phyloP scores from a whole-genome alignment of 2,329 filamentous ascomycete genomes.

The Xylaria sp. region DNA sequence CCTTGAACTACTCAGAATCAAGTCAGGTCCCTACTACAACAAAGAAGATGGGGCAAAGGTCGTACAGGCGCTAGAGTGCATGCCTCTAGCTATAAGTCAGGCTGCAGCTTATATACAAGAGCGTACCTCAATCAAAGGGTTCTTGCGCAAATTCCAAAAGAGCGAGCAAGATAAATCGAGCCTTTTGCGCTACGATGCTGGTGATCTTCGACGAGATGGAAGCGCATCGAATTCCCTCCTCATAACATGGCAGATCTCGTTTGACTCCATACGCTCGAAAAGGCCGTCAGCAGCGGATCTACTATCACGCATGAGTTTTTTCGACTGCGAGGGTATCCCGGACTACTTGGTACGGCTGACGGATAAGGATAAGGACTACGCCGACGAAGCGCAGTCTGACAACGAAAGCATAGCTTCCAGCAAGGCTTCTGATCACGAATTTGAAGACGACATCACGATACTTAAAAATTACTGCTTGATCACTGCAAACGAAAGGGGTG shows the following conservation, averaged over 20 bases:
- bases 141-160: slow-evolving; percentile 53
- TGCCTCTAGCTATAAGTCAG: slow-evolving; percentile 52
- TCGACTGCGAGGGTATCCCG: slow-evolving; percentile 56
- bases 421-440: slow-evolving; percentile 24
- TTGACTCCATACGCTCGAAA: slow-evolving; percentile 51
- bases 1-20: slow-evolving; percentile 20
- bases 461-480: slow-evolving; percentile 55
- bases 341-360: slow-evolving; percentile 45
- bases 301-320: slow-evolving; percentile 60
- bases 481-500: slow-evolving; percentile 33
- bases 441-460: slow-evolving; percentile 50
- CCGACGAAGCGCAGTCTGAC: background rate
- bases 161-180: slow-evolving; percentile 46
- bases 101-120: slow-evolving; percentile 50
- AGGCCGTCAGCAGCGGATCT: slow-evolving; percentile 54
- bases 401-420: background rate
- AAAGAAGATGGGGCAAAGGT: slow-evolving; percentile 40
- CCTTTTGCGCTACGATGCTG: slow-evolving; percentile 48
- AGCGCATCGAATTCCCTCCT: slow-evolving; percentile 52
- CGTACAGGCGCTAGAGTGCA: slow-evolving; percentile 46
- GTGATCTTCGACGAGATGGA: slow-evolving; percentile 50
- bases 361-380: background rate
- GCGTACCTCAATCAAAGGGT: slow-evolving; percentile 50
- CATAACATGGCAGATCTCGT: slow-evolving; percentile 52
- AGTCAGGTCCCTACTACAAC: slow-evolving; percentile 25